Base-by-base conservation (phyloP, 2,329 filamentous ascomycete species). In the Cladosporium cucumerinum region DNA sequence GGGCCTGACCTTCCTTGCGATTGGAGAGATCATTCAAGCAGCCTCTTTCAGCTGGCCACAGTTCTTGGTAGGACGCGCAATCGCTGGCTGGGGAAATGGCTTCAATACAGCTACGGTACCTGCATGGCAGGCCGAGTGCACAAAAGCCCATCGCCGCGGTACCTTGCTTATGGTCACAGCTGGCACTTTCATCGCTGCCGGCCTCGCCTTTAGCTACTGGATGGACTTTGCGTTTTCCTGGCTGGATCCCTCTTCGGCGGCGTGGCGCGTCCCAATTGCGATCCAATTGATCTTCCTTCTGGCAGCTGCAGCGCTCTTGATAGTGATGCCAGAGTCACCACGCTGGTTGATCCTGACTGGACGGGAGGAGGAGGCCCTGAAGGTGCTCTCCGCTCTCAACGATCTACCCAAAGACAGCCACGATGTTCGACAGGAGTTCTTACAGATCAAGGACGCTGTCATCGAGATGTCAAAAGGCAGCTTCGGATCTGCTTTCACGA, bases 11-110 rank as follows among this genome's bases (percentile, higher is more conserved):
- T 82, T 89, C 68, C 85, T 87, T 81, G 77, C 86, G 18, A 63
- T 87, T 36, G 86, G 86, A 16, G 85, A 85, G 36, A 78, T 84
- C 10, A 82, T 89, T 43, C 87, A 89, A 71, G 76, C 84, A 16
- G 74, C 81, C 14, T 79, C 81, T 1, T 83, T 80, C 67, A 74
- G 78, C 66, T 78, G 82, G 11, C 77, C 75, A 23, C 77, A 79
- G 58, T 78, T 82, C 23, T 79, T 84, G 25, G 79, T 80, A 12
- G 79, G 80, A 3, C 77, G 83, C 66, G 79, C 82, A 65, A 81
- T 85, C 78, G 76, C 86, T 78, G 76, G 80, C 0, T 77, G 80
- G 57, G 80, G 80, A 21, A 77, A 77, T 67, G 80, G 80, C 2
- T 79, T 81, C 75, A 79, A 79, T 62, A 76, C 76, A 18, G 73